Conservation (phyloP, 192 early-diverging fungal genomes). For the Entomortierella parvispora region DNA sequence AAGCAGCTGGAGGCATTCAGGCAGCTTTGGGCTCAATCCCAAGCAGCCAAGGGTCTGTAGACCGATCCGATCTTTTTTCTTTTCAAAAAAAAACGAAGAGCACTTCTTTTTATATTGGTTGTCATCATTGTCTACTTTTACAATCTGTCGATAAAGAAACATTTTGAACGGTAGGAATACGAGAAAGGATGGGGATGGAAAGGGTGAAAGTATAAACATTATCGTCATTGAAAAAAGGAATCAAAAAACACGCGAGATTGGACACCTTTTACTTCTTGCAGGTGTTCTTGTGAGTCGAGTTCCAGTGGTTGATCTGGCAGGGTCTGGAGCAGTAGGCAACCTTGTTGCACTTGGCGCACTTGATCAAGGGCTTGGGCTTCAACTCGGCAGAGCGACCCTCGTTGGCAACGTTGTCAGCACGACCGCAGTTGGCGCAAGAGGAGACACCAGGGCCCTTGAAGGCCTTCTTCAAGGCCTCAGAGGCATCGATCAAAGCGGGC, state of each 20-base stretch:
- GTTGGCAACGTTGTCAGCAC: slow-evolving; percentile 50
- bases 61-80: neutral
- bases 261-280: slow-evolving; percentile 57
- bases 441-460: slow-evolving; percentile 55
- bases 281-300: slow-evolving; percentile 58
- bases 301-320: slow-evolving; percentile 68
- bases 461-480: slow-evolving; percentile 45
- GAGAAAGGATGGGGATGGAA: too few species aligned
- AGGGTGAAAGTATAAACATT: neutral
- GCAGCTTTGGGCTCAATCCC: slow-evolving; percentile 42
- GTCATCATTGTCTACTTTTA: neutral
- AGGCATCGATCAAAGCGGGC: slow-evolving; percentile 47
- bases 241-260: too few species aligned
- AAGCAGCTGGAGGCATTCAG: slow-evolving; percentile 46
- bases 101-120: slow-evolving; percentile 11
- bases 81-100: slow-evolving; percentile 3
- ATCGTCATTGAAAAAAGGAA: neutral
- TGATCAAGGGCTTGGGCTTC: slow-evolving; percentile 56
- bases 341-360: slow-evolving; percentile 62
- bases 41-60: slow-evolving; percentile 22
- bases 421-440: slow-evolving; percentile 60
- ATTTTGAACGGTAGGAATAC: too few species aligned
- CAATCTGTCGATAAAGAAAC: too few species aligned
- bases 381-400: slow-evolving; percentile 38
- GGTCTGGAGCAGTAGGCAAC: slow-evolving; percentile 69